Conservation (phyloP, 2,329 filamentous ascomycete species). For the Thermomyces lanuginosus region DNA sequence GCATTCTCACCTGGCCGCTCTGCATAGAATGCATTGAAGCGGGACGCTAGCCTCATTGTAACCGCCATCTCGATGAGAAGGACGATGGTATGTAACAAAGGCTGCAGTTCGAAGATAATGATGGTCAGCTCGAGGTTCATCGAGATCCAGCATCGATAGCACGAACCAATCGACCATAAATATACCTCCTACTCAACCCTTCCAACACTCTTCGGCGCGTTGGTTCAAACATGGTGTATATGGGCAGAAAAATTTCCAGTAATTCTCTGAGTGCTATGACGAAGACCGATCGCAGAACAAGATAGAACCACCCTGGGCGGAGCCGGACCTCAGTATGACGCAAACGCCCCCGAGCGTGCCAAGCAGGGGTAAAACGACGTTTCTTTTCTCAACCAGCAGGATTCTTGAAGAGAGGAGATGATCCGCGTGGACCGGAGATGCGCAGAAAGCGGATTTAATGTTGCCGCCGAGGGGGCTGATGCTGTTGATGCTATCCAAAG, state of each 20-base stretch:
- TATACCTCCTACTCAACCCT: constrained; percentile 31
- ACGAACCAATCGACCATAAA: constrained; percentile 30
- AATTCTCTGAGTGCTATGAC: neutral
- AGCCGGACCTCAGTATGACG: constrained; percentile 23
- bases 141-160: constrained; percentile 1
- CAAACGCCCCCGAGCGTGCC: too few species aligned
- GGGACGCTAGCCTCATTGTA: constrained; percentile 61
- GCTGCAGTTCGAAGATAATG: constrained; percentile 37
- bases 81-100: constrained; percentile 68
- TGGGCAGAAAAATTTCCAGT: constrained; percentile 5
- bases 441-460: too few species aligned
- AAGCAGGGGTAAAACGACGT: too few species aligned
- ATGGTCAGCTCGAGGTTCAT: constrained; percentile 3
- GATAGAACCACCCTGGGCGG: too few species aligned
- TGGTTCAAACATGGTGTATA: constrained; percentile 24
- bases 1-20: constrained; percentile 65
- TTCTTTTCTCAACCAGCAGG: too few species aligned
- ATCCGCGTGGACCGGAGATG: too few species aligned
- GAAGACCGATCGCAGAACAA: constrained; percentile 9
- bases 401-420: too few species aligned
- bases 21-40: constrained; percentile 90
- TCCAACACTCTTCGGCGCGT: constrained; percentile 27
- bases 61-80: constrained; percentile 81
- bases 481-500: too few species aligned
- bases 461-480: too few species aligned